Base-by-base conservation (phyloP, 1,284 basidiomycete species). In the Macrocystidia cucumis region DNA sequence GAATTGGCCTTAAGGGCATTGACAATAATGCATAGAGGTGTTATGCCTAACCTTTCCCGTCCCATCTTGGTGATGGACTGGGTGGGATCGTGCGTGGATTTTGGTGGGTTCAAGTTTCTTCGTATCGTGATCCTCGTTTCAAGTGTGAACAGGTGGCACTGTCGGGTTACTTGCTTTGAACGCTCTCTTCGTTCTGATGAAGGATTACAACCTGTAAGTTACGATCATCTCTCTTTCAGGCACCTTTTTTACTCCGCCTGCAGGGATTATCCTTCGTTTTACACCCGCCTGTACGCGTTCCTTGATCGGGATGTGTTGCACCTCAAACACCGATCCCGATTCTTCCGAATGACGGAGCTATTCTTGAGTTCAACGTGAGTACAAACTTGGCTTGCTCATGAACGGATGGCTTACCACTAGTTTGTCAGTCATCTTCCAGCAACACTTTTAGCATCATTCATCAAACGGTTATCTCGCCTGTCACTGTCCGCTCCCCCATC, bases 251-350 rank as follows among this genome's bases (percentile, higher is more conserved):
- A 9, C 11, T 9, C 17, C 20, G 11, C 11, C 6, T 14, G 32
- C 40, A 92, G 91, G 20, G 93, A 98, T 55, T 98, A 96, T 52
- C 95, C 96, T 3, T 82, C 80, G 6, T 98, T 99, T 62, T 99
- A 97, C 66, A 86, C 81, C 3, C 78, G 85, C n/a, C 70, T 99
- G 2, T 98, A 98, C 50, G 74, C 78, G 1, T 87, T 98, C 52
- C 70, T 98, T 8, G 85, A 91, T 52, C 69, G 80, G 11, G 77
- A 91, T 18, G 74, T 97, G 2, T 72, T 99, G 14, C 95, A 98
- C 54, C 75, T 90, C 41, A 91, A 89, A 51, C 88, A 97, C 54
- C 77, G 95, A 8, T 85, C 95, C 1, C 78, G 95, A 22, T 98
- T 98, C 65, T 93, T 99, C 73, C 78, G 95, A 25, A 68, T 98